A percentile compares a stretch with the other conserved stretches of the same genome.
These are phyloP conservation scores for Daldinia loculata DNA, from an alignment of 495 filamentous ascomycete genomes.

Conservation along the genomic window DNA sequence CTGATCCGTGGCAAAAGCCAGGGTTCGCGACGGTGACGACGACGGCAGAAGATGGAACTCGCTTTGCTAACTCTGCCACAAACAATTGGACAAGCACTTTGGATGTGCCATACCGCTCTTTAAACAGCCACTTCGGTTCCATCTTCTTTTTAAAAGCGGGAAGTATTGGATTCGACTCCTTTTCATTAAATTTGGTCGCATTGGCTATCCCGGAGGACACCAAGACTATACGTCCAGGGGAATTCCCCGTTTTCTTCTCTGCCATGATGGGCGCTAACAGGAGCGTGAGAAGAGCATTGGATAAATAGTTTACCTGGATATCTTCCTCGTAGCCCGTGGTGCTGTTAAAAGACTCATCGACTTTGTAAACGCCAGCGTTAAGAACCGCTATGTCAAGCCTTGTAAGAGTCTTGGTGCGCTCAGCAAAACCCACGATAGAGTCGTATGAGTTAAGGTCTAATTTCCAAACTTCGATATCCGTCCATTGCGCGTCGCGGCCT, in stretches of 20 bases:
- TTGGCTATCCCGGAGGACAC: constrained; percentile 46
- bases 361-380: constrained; percentile 54
- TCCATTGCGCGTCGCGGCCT: neutral
- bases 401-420: constrained; percentile 42
- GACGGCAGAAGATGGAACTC: constrained; percentile 24
- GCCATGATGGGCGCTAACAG: constrained; percentile 51
- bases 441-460: constrained; percentile 57
- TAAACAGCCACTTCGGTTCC: constrained; percentile 18
- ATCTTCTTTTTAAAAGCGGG: constrained; percentile 45
- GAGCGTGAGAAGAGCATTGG: constrained; percentile 50
- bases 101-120: constrained; percentile 45
- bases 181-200: constrained; percentile 47
- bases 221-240: constrained; percentile 47
- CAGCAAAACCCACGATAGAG: constrained; percentile 49
- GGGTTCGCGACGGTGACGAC: constrained; percentile 31
- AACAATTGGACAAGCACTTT: constrained; percentile 55
- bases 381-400: constrained; percentile 56
- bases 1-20: constrained; percentile 34
- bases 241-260: constrained; percentile 40
- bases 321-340: constrained; percentile 49
- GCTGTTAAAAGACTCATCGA: neutral
- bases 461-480: constrained; percentile 55
- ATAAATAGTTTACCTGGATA: constrained; percentile 54
- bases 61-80: constrained; percentile 48
- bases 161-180: constrained; percentile 43